phyloP scores from a whole-genome alignment of 768 basidiomycete species.

The Amanita fuliginea region DNA sequence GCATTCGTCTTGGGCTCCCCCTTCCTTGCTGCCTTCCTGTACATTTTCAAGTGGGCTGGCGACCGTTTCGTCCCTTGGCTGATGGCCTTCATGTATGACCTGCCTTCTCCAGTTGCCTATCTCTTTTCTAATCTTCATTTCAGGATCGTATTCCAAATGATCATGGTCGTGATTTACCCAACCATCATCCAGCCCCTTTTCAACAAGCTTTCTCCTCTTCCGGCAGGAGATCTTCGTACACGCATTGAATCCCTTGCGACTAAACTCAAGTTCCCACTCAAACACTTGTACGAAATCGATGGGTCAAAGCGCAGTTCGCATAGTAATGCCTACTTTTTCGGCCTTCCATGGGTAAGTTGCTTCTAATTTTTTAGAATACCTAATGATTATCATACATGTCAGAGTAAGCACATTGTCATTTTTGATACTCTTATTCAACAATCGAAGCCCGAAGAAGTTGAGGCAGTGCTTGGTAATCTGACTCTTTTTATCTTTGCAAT shows the following conservation, averaged over 20 bases:
- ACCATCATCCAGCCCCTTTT: conserved; percentile 90
- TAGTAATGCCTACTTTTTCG: conserved; percentile 98
- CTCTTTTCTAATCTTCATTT: background rate
- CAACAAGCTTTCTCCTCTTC: conserved; percentile 90
- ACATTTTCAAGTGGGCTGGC: conserved; percentile 89
- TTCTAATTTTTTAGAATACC: background rate
- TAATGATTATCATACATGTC: background rate
- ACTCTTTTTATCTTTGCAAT: background rate
- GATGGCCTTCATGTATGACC: conserved; percentile 80
- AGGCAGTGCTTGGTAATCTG: conserved; percentile 72
- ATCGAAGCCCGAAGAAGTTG: conserved; percentile 83
- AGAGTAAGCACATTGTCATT: conserved; percentile 93
- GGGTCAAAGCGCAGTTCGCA: conserved; percentile 94
- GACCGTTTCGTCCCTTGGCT: conserved; percentile 88
- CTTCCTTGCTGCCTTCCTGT: conserved; percentile 79
- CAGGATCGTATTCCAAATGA: conserved; percentile 74
- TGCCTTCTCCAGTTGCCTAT: background rate
- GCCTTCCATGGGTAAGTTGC: conserved; percentile 74
- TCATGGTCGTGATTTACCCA: conserved; percentile 76
- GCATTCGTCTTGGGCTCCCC: conserved; percentile 69
- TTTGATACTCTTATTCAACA: conserved; percentile 96
- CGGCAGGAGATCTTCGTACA: conserved; percentile 61
- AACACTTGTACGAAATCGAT: conserved; percentile 93
- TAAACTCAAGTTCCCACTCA: conserved; percentile 87
- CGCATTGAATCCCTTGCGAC: conserved; percentile 70